A percentile compares a stretch with the other conserved stretches of the same genome.
phyloP scores from a whole-genome alignment of 2,329 filamentous ascomycete species.

The Metarhizium humberi region DNA sequence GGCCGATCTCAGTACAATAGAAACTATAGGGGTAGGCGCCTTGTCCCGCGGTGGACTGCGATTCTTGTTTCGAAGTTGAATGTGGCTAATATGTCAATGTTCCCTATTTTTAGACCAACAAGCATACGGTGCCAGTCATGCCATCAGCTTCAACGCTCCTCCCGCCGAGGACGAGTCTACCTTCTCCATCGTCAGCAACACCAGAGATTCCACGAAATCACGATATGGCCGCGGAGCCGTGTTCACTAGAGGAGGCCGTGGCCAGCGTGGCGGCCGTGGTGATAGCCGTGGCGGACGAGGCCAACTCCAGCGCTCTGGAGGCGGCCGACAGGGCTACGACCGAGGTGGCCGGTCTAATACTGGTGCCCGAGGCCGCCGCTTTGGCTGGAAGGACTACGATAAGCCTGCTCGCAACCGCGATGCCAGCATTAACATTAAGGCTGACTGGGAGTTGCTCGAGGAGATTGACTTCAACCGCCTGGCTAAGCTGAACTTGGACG shows the following conservation, averaged over 20 bases:
- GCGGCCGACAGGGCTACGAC: constrained; percentile 64
- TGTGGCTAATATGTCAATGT: background rate
- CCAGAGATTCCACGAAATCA: constrained; percentile 73
- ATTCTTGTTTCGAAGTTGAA: background rate
- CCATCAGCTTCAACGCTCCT: constrained; percentile 81
- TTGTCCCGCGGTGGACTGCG: background rate
- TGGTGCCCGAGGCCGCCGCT: constrained; percentile 66
- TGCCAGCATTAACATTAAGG: constrained; percentile 90
- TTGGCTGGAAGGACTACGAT: constrained; percentile 98
- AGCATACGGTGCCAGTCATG: constrained; percentile 86
- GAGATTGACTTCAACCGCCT: constrained; percentile 98
- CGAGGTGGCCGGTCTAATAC: constrained; percentile 60
- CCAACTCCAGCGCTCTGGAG: constrained; percentile 62
- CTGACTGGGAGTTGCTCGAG: constrained; percentile 91
- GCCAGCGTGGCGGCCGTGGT: constrained; percentile 62
- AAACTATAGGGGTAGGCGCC: constrained; percentile 71
- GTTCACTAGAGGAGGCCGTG: constrained; percentile 73
- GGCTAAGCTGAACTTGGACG: constrained; percentile 89
- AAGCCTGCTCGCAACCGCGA: constrained; percentile 96
- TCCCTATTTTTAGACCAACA: constrained; percentile 63
- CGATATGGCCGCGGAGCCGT: constrained; percentile 84
- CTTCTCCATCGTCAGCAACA: constrained; percentile 97
- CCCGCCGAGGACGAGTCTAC: constrained; percentile 90
- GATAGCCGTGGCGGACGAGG: constrained; percentile 48
- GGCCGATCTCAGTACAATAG: constrained; percentile 83